Percentiles rank a stretch among this genome's conserved stretches.
Evolutionary conservation across 345 rosid genomes (phyloP).

Genomic region (Eutrema yunnanense): DNA sequence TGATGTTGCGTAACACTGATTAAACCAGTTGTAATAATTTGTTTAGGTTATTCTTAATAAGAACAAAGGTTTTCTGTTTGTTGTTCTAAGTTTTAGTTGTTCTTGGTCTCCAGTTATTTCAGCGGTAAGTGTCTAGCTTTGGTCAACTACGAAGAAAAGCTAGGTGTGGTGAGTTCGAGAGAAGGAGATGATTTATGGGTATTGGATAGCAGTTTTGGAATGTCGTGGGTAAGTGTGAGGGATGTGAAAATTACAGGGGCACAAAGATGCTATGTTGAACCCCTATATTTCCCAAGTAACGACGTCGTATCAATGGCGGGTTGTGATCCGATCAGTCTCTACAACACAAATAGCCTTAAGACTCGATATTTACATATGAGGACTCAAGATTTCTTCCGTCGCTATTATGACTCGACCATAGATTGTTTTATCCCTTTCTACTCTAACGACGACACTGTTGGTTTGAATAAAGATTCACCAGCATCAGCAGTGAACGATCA

Average conservation of each 20-base stretch:
- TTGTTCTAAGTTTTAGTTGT: too few relatives aligned
- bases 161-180: too few relatives aligned
- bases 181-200: neutral
- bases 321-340: neutral
- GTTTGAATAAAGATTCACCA: neutral
- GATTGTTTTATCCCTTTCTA: neutral
- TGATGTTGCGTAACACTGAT: too few relatives aligned
- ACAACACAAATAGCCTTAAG: neutral
- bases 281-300: neutral
- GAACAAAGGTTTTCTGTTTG: too few relatives aligned
- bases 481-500: too few relatives aligned
- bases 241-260: neutral
- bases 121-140: too few relatives aligned
- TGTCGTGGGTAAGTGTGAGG: neutral
- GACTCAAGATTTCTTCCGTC: neutral
- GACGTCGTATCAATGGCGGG: neutral
- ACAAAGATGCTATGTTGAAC: neutral
- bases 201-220: neutral
- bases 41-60: too few relatives aligned
- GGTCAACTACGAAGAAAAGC: too few relatives aligned
- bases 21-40: too few relatives aligned
- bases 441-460: neutral
- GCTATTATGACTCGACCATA: too few relatives aligned
- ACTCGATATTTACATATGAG: neutral
- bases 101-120: too few relatives aligned